phyloP scores from a whole-genome alignment of 345 rosid species.

The Eucalyptus pauciflora region DNA sequence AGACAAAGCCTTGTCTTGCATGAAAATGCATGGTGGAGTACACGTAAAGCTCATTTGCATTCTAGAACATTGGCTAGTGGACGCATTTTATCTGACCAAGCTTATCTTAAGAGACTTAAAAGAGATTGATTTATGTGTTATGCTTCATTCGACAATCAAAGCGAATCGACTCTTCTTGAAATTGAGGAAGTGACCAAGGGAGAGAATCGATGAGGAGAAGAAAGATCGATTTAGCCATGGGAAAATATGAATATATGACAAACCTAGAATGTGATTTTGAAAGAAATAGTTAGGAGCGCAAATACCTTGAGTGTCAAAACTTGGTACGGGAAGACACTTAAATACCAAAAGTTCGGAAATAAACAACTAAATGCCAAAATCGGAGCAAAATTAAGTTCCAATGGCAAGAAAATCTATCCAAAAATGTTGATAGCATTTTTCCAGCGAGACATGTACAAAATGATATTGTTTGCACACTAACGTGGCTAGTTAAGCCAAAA shows the following conservation, averaged over 20 bases:
- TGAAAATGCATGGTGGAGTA: neutral
- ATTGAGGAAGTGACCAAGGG: neutral
- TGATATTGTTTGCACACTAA: no score
- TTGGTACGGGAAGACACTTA: rapidly evolving
- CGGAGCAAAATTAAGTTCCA: rapidly evolving
- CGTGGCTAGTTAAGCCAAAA: no score
- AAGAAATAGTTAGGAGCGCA: rapidly evolving
- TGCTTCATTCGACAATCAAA: neutral
- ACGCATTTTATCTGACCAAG: neutral
- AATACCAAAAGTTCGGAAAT: rapidly evolving
- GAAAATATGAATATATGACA: neutral
- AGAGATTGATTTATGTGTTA: neutral
- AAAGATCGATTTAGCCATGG: neutral
- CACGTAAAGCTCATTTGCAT: neutral
- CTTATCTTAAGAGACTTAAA: neutral
- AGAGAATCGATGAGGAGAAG: neutral
- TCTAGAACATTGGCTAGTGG: neutral
- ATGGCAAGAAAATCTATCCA: rapidly evolving
- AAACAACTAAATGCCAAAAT: no score
- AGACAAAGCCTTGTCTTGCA: neutral
- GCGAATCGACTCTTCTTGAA: neutral
- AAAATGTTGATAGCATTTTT: no score
- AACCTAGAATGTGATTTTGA: no score
- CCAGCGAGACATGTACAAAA: rapidly evolving
- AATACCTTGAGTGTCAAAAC: rapidly evolving